Conservation (phyloP, 164 flowering plant species). For the Taxillus chinensis region DNA sequence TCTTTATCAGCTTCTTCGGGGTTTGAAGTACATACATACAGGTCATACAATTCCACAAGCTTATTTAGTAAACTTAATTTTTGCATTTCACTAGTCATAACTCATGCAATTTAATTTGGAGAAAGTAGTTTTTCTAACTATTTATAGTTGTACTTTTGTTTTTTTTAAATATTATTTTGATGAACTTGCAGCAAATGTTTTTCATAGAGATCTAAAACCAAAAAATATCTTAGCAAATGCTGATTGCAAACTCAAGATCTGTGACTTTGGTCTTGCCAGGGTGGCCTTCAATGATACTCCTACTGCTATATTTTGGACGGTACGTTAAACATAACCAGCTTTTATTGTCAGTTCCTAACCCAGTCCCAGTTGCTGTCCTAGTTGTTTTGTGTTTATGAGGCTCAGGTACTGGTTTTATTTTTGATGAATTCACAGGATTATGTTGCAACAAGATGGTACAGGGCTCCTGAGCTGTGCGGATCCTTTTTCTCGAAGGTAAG, state of each 20-base stretch:
- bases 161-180: background rate
- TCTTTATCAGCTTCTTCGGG: slow-evolving; percentile 94
- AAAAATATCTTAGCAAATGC: slow-evolving; percentile 86
- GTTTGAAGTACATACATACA: slow-evolving; percentile 87
- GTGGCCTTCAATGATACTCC: slow-evolving; percentile 89
- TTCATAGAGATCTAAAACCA: slow-evolving; percentile 82
- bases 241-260: slow-evolving; percentile 82
- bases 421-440: slow-evolving; percentile 51
- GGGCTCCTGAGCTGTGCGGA: slow-evolving; percentile 97
- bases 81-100: too few species aligned
- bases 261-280: slow-evolving; percentile 90
- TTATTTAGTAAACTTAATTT: background rate
- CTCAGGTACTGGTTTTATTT: background rate
- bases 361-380: background rate
- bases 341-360: background rate
- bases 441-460: slow-evolving; percentile 97
- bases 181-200: slow-evolving; percentile 61
- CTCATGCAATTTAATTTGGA: too few species aligned
- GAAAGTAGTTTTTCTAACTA: too few species aligned
- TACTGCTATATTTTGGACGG: slow-evolving; percentile 93
- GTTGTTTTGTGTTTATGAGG: background rate
- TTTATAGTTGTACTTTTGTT: slow-evolving; percentile 1
- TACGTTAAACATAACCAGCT: slow-evolving; percentile 13
- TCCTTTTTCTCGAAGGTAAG: slow-evolving; percentile 95
- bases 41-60: slow-evolving; percentile 26